Evolutionary conservation across 2,329 filamentous ascomycete species (phyloP).

Genomic region (Cephalotrichum gorgonifer): DNA sequence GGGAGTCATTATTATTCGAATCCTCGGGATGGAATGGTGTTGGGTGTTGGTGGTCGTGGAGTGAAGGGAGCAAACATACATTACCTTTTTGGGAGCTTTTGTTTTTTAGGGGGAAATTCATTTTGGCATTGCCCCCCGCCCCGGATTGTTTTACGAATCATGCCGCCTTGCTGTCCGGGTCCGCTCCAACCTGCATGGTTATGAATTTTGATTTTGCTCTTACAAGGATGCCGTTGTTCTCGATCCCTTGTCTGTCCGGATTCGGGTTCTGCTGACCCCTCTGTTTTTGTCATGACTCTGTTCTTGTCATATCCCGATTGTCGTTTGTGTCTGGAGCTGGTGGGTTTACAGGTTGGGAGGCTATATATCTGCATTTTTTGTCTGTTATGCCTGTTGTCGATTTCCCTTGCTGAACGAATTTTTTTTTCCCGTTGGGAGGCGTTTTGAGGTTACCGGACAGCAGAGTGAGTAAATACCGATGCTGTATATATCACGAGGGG

Average conservation of each 20-base stretch:
- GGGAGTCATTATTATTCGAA: background rate
- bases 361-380: background rate
- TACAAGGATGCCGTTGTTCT: background rate
- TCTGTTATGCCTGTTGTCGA: background rate
- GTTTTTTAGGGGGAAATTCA: background rate
- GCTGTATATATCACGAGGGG: slow-evolving; percentile 1
- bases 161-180: slow-evolving; percentile 3
- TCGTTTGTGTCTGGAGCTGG: background rate
- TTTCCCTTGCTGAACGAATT: background rate
- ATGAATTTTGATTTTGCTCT: background rate
- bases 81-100: too few relatives aligned
- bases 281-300: background rate
- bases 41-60: background rate
- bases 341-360: background rate
- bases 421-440: background rate
- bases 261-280: background rate
- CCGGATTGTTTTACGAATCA: background rate
- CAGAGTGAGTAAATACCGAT: slow-evolving; percentile 1
- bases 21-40: background rate
- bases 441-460: slow-evolving; percentile 1
- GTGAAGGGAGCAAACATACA: background rate
- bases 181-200: background rate
- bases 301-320: background rate
- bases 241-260: background rate
- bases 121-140: background rate